phyloP scores from a whole-genome alignment of 2,329 filamentous ascomycete species.

The Pseudodiploospora longispora region DNA sequence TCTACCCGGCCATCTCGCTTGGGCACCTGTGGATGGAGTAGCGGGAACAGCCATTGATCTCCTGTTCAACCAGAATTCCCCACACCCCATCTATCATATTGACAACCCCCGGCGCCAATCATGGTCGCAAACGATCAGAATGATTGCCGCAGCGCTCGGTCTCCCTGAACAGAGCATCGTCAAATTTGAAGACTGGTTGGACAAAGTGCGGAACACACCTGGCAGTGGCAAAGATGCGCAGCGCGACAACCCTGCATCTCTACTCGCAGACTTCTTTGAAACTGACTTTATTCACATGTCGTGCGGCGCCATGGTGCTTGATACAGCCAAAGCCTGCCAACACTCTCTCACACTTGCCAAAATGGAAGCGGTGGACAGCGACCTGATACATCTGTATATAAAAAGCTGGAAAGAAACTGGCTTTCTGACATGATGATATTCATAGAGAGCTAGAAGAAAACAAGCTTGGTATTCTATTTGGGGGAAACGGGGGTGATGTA shows the following conservation, averaged over 20 bases:
- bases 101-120: conserved; percentile 15
- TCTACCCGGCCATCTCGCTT: conserved; percentile 31
- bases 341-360: conserved; percentile 7
- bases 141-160: conserved; percentile 5
- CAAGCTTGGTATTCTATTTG: too few species aligned
- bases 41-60: conserved; percentile 10
- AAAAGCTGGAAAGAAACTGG: not conserved
- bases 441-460: too few species aligned
- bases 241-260: conserved; percentile 5
- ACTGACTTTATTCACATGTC: conserved; percentile 10
- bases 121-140: conserved; percentile 11
- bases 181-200: conserved; percentile 8
- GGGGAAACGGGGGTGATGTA: too few species aligned
- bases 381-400: not conserved
- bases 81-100: conserved; percentile 14
- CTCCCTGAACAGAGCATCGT: conserved; percentile 5
- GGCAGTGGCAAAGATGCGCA: not conserved
- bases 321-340: conserved; percentile 5
- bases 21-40: conserved; percentile 35
- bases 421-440: not conserved
- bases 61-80: not conserved
- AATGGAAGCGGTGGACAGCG: conserved; percentile 2
- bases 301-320: conserved; percentile 10
- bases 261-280: conserved; percentile 9
- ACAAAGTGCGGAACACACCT: conserved; percentile 1